A percentile compares a stretch with the other conserved stretches of the same genome.
Conservation (phyloP, 352 stramenopile species). For the Elongisporangium senticosum region DNA sequence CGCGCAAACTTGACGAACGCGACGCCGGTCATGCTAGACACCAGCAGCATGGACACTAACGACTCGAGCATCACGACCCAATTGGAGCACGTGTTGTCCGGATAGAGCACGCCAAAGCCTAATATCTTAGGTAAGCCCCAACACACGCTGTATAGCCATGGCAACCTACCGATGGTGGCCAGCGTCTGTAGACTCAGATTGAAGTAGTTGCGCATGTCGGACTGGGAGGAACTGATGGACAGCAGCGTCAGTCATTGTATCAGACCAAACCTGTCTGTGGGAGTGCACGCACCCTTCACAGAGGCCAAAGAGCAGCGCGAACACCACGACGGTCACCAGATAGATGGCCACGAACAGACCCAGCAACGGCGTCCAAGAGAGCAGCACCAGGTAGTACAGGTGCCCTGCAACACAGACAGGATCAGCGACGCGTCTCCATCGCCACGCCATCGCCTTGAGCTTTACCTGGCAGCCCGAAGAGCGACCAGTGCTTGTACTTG, state of each 20-base stretch:
- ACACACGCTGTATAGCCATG: background rate
- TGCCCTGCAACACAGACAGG: conserved; percentile 11
- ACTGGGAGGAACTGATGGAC: conserved; percentile 4
- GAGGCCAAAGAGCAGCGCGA: conserved; percentile 34
- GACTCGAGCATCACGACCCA: conserved; percentile 46
- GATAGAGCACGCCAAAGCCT: conserved; percentile 49
- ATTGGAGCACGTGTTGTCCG: conserved; percentile 39
- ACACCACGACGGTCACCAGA: conserved; percentile 34
- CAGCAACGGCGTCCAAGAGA: conserved; percentile 38
- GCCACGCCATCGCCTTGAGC: background rate
- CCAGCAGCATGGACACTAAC: conserved; percentile 51
- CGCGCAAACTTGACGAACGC: conserved; percentile 59
- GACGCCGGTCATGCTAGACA: conserved; percentile 55
- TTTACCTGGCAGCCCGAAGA: conserved; percentile 27
- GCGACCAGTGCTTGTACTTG: conserved; percentile 43
- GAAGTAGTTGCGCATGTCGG: conserved; percentile 36
- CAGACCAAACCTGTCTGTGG: background rate
- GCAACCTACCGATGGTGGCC: conserved; percentile 34
- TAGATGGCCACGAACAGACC: conserved; percentile 45
- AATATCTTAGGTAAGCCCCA: background rate
- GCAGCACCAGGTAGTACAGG: conserved; percentile 46
- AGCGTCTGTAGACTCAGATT: conserved; percentile 62
- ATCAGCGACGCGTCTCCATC: background rate
- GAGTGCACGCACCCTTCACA: conserved; percentile 27
- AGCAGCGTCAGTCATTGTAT: conserved; percentile 1